Evolutionary conservation across 768 basidiomycete species (phyloP), one percentile per base, ranked within the genome.

Genomic region (Tephrocybe sp.): DNA sequence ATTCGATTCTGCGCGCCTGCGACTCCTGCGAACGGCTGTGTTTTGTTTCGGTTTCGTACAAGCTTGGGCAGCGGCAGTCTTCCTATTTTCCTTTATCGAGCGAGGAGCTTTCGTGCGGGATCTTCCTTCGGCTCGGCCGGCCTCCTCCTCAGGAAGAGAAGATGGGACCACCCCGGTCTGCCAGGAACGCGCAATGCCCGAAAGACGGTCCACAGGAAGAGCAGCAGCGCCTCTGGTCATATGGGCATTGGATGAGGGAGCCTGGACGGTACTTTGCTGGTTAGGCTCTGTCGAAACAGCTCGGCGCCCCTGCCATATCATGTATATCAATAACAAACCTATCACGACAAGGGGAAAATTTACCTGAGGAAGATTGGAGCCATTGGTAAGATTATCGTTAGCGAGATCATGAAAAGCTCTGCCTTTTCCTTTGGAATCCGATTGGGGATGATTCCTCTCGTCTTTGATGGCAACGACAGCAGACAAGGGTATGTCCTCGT

Each of bases 81-180:
- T 49, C 18, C 39, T 46, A 18, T 52, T 52, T 11, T 43, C 47
- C 33, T 33, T 47, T n/a, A 36, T 47, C 19, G 30, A 6, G 33
- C 31, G 37, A 16, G 19, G 36, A 8, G 13, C 15, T 23, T 21
- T 43, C 34, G 41, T 29, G 21, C 43, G 47, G 33, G 44, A 19
- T 23, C 24, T 42, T 12, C 21, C 24, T 25, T 33, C 25, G 19
- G 24, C 16, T 23, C 42, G 44, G 10, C 16, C 39, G 11, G 53
- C 43, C 51, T 81, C 79, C 59, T 84, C 77, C 31, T 77, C 75
- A 3, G 83, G 82, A 37, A 79, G 66, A 15, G 84, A 87, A 0
- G 83, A 84, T 5, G 83, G 83, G 11, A 84, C 63, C 45, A 74
- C 66, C 8, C 57, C 60, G 39, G 49, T 59, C 49, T 75, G 73